Conservation (phyloP, 106 monocot species). For the Alisma plantagoaquatica region DNA sequence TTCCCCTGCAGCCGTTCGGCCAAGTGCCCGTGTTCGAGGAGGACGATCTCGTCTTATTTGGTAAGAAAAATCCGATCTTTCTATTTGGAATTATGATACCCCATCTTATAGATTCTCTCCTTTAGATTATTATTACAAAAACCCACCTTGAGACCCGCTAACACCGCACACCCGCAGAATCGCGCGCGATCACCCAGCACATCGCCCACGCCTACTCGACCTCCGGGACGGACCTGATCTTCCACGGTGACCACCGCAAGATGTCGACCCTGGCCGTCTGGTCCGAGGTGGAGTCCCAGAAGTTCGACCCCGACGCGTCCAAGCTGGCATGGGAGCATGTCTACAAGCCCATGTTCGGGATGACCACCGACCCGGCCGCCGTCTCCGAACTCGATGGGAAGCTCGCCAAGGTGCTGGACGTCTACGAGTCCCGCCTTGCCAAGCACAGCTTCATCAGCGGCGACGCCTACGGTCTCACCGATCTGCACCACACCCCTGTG, state of each 20-base stretch:
- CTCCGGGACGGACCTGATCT: conserved; percentile 7
- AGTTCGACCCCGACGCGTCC: conserved; percentile 26
- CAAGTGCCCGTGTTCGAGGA: conserved; percentile 13
- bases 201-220: conserved; percentile 5
- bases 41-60: conserved; percentile 8
- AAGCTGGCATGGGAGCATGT: conserved; percentile 28
- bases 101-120: not conserved
- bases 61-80: not conserved
- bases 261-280: conserved; percentile 26
- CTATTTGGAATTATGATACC: too few species aligned
- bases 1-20: conserved; percentile 6
- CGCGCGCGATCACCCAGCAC: conserved; percentile 18
- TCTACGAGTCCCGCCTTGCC: conserved; percentile 38
- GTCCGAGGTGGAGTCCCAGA: conserved; percentile 46
- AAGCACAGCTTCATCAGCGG: conserved; percentile 37
- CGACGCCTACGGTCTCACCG: conserved; percentile 41
- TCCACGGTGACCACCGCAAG: conserved; percentile 6
- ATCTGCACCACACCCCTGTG: conserved; percentile 33
- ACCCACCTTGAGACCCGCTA: not conserved
- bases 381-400: conserved; percentile 16
- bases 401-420: conserved; percentile 40
- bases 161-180: conserved; percentile 7
- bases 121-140: not conserved
- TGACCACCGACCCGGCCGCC: conserved; percentile 11
- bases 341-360: conserved; percentile 21